These are phyloP conservation scores for Graphilbum ipis-grandicollis DNA, from an alignment of 2,329 filamentous ascomycete genomes.

Conservation along the genomic window DNA sequence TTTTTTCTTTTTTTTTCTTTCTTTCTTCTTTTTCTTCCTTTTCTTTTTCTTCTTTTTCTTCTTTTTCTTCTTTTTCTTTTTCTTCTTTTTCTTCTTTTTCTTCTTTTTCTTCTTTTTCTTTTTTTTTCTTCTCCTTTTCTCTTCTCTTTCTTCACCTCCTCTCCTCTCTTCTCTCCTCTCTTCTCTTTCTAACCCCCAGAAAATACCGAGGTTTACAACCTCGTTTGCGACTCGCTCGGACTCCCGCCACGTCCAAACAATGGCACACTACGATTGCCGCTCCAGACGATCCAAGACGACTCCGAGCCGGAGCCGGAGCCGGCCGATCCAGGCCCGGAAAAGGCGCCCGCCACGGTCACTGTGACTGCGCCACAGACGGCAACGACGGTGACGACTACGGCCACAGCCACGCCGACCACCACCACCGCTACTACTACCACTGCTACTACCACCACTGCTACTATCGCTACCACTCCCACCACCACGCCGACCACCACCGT, in stretches of 20 bases:
- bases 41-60: too few relatives aligned
- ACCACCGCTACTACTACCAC: background rate
- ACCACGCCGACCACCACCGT: constrained; percentile 4
- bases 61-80: too few relatives aligned
- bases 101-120: too few relatives aligned
- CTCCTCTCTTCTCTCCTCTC: background rate
- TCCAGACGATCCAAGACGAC: too few relatives aligned
- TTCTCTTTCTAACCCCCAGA: constrained; percentile 30
- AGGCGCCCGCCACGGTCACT: background rate
- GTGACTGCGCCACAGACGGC: constrained; percentile 2
- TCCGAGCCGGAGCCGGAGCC: constrained; percentile 30
- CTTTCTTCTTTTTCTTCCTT: too few relatives aligned
- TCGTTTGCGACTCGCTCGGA: constrained; percentile 75
- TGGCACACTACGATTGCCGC: constrained; percentile 61
- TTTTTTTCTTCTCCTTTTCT: too few relatives aligned
- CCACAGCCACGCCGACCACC: constrained; percentile 1
- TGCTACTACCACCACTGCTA: constrained; percentile 2
- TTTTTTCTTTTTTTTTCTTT: too few relatives aligned
- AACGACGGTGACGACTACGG: constrained; percentile 7
- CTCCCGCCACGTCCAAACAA: constrained; percentile 66
- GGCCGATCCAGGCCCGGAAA: constrained; percentile 25
- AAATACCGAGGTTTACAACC: constrained; percentile 90
- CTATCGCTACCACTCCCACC: constrained; percentile 8
- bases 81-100: too few relatives aligned
- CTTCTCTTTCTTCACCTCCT: too few relatives aligned